phyloP scores from a whole-genome alignment of 106 monocot genomes.

The Acorus calamus region DNA sequence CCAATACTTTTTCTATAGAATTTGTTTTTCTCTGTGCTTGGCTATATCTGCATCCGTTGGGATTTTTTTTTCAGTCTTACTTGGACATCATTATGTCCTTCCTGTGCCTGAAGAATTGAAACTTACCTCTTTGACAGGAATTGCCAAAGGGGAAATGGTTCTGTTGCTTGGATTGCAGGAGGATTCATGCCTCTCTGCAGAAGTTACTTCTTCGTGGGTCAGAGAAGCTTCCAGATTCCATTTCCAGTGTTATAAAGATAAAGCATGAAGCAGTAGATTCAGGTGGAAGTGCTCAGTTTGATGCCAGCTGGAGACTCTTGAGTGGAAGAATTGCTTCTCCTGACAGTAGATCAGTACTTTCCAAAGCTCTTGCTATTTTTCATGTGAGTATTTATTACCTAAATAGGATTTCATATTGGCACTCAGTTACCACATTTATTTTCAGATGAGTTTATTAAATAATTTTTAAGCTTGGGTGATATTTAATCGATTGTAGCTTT shows the following conservation, averaged over 20 bases:
- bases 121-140: constrained; percentile 35
- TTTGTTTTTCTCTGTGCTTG: neutral
- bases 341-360: constrained; percentile 55
- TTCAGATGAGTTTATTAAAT: too few relatives aligned
- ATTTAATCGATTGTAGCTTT: too few relatives aligned
- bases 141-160: constrained; percentile 86
- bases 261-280: constrained; percentile 44
- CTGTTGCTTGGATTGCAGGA: constrained; percentile 58
- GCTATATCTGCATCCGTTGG: neutral
- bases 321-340: constrained; percentile 52
- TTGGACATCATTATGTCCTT: too few relatives aligned
- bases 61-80: too few relatives aligned
- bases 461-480: too few relatives aligned
- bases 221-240: constrained; percentile 21
- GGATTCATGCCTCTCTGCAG: constrained; percentile 49
- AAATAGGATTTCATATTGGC: neutral
- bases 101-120: too few relatives aligned
- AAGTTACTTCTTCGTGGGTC: constrained; percentile 41
- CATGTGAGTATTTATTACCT: constrained; percentile 43
- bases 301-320: constrained; percentile 81
- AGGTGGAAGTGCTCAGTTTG: constrained; percentile 16
- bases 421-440: too few relatives aligned
- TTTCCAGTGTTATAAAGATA: constrained; percentile 50
- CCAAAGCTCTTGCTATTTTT: constrained; percentile 75
- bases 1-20: neutral